Evolutionary conservation across 192 early-diverging fungal species (phyloP).

Genomic region (Radiomyces spectabilis): DNA sequence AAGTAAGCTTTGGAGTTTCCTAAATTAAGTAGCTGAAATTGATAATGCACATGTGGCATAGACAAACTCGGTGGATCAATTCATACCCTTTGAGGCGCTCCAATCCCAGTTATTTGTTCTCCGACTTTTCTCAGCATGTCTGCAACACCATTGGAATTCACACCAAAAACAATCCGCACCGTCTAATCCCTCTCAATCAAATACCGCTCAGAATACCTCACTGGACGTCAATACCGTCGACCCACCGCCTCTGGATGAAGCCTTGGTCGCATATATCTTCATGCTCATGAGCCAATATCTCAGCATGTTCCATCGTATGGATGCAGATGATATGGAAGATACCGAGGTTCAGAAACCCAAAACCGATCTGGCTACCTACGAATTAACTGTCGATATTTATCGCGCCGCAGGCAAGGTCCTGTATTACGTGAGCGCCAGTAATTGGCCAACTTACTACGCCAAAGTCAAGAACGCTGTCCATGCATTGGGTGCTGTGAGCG

Average conservation of each 20-base stretch:
- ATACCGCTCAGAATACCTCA: too few species aligned
- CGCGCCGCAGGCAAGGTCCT: constrained; percentile 74
- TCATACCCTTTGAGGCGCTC: constrained; percentile 47
- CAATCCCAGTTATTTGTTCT: constrained; percentile 86
- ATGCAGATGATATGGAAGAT: not conserved
- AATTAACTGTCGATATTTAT: constrained; percentile 60
- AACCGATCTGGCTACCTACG: constrained; percentile 7
- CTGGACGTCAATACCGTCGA: constrained; percentile 38
- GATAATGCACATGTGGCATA: too few species aligned
- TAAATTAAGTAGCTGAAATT: too few species aligned
- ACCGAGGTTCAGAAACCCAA: not conserved
- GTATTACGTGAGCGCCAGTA: constrained; percentile 81
- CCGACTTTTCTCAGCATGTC: constrained; percentile 71
- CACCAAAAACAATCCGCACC: constrained; percentile 36
- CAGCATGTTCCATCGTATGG: constrained; percentile 8
- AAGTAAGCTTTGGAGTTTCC: too few species aligned
- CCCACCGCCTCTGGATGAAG: constrained; percentile 69
- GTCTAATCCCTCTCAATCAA: too few species aligned
- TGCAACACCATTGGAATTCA: constrained; percentile 77
- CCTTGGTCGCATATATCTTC: constrained; percentile 24
- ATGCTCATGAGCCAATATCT: constrained; percentile 11
- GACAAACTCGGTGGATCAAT: constrained; percentile 40
- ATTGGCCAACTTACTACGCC: constrained; percentile 77
- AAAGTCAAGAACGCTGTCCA: constrained; percentile 35
- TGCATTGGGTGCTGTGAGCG: not conserved